These are phyloP conservation scores for Ceratocystis harringtonii DNA, from an alignment of 2,329 filamentous ascomycete genomes.

Conservation along the genomic window DNA sequence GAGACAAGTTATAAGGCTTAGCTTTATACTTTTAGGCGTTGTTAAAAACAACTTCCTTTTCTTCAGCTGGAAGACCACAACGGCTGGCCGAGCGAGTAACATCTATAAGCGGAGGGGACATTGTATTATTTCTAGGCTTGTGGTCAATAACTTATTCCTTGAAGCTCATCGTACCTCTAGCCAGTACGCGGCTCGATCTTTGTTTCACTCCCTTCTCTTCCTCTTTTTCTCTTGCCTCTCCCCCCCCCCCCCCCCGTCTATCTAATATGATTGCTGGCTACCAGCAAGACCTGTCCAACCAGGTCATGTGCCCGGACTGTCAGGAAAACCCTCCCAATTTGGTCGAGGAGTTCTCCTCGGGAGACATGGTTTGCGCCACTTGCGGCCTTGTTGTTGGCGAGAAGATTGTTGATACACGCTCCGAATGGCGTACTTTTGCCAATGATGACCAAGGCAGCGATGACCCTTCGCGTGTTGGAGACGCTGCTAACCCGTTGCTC, in stretches of 20 bases:
- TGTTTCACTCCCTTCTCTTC: not conserved
- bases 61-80: not conserved
- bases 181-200: not conserved
- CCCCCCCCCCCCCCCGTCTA: not conserved
- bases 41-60: not conserved
- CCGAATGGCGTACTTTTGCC: conserved; percentile 97
- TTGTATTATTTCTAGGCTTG: not conserved
- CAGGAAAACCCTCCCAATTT: conserved; percentile 83
- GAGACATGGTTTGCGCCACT: conserved; percentile 82
- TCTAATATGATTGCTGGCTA: conserved; percentile 30
- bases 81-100: not conserved
- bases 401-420: conserved; percentile 86
- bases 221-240: conserved; percentile 5
- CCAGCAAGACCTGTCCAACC: conserved; percentile 74
- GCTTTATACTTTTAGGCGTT: not conserved
- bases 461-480: conserved; percentile 94
- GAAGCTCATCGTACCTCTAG: not conserved
- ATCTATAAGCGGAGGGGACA: not conserved
- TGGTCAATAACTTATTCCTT: not conserved
- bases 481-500: conserved; percentile 75
- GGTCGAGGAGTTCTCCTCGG: conserved; percentile 79
- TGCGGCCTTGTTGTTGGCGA: conserved; percentile 85
- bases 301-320: conserved; percentile 80
- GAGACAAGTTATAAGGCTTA: not conserved
- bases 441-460: conserved; percentile 96